phyloP scores from a whole-genome alignment of 2,329 filamentous ascomycete species.

The Clarireedia homoeocarpa region DNA sequence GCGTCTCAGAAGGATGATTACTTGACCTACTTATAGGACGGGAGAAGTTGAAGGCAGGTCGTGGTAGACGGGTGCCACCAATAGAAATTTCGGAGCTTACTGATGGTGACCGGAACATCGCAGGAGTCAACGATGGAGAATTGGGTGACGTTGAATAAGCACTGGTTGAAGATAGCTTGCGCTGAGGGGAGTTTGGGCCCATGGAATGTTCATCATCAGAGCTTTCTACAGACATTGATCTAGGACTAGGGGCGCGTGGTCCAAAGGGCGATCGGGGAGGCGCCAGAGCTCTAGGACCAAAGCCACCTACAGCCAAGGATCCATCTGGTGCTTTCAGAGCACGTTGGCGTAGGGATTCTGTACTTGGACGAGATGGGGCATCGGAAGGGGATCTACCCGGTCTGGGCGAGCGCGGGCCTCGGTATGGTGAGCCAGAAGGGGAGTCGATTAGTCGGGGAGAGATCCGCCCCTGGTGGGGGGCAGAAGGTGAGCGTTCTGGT shows the following conservation, averaged over 20 bases:
- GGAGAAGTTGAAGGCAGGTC: constrained; percentile 88
- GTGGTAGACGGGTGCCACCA: constrained; percentile 48
- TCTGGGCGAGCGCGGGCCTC: not conserved
- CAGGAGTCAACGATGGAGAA: constrained; percentile 49
- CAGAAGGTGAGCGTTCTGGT: constrained; percentile 7
- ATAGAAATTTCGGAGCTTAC: constrained; percentile 73
- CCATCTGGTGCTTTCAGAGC: constrained; percentile 19
- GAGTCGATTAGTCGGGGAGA: not conserved
- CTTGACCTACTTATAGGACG: constrained; percentile 73
- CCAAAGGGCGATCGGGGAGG: constrained; percentile 38
- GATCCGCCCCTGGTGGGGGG: not conserved
- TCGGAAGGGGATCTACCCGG: constrained; percentile 11
- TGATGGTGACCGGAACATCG: constrained; percentile 70
- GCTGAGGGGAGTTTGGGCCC: constrained; percentile 50
- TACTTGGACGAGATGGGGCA: constrained; percentile 20
- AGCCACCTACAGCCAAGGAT: constrained; percentile 20
- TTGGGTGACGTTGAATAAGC: constrained; percentile 53
- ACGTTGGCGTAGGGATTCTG: constrained; percentile 24
- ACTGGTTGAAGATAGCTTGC: constrained; percentile 71
- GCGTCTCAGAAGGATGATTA: constrained; percentile 34
- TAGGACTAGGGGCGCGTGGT: constrained; percentile 46
- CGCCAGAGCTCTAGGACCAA: constrained; percentile 35
- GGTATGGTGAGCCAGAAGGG: constrained; percentile 7
- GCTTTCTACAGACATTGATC: constrained; percentile 55
- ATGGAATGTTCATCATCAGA: constrained; percentile 61